Evolutionary conservation across 352 stramenopile species (phyloP), one percentile per base, ranked within the genome.

Genomic region (Phytophthora nicotianae): DNA sequence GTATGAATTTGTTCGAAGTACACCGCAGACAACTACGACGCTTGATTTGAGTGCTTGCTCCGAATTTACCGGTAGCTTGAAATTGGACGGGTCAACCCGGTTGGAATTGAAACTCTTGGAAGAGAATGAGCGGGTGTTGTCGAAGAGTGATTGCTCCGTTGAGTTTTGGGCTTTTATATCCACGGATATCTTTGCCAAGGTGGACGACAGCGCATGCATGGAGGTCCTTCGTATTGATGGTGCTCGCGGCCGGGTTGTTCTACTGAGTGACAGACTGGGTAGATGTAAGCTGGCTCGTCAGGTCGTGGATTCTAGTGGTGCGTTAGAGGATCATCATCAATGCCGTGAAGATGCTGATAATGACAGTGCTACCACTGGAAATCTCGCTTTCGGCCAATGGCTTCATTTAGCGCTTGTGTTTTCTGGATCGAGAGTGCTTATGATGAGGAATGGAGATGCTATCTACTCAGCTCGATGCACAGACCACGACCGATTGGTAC

Each of bases 321-420:
- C 14, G 11, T 33, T 58, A 8, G 17, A 65, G 38, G 47, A 68
- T 21, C 40, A 43, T 40, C 46, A 41, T 45, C 38, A 33, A 24
- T 50, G 29, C 43, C 17, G 41, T 51, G 46, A 51, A 13, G 40
- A n/a, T 19, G 9, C 17, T 45, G 33, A 6, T 16, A 51, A 5
- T 19, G 32, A 51, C 17, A 65, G 11, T 33, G 14, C 35, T n/a
- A 53, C 4, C 10, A 46, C 37, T 32, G 35, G 46, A 10, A 58
- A 35, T 52, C 29, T 69, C 23, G 27, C 47, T 16, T 53, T 65
- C 13, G 65, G 62, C 17, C 40, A 81, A 32, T 91, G 81, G 81
- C 21, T 76, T 19, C 81, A 91, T 57, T 41, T 89, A 13, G 71
- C 72, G n/a, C 20, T 89, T 14, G 77, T 91, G 0, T 68, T 81